These are phyloP conservation scores for Stropharia rugosoannulata DNA, from an alignment of 768 basidiomycete genomes.

Conservation along the genomic window DNA sequence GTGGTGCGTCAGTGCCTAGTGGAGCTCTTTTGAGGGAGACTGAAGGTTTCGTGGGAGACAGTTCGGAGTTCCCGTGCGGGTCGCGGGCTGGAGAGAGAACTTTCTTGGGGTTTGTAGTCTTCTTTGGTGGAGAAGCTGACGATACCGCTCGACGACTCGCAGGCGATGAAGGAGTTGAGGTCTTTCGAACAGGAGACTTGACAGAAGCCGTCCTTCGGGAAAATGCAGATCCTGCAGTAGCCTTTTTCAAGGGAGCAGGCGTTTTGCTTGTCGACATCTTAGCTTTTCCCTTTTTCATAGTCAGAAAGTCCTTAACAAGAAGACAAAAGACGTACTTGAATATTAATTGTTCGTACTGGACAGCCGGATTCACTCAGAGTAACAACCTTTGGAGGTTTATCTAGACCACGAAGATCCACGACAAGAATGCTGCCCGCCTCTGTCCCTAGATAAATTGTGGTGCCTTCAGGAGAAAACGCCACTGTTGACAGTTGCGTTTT, in stretches of 20 bases:
- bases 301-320: not conserved
- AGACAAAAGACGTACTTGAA: slow-evolving; percentile 41
- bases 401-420: slow-evolving; percentile 62
- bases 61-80: slow-evolving; percentile 33
- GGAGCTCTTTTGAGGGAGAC: slow-evolving; percentile 8
- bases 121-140: slow-evolving; percentile 3
- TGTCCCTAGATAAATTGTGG: slow-evolving; percentile 64
- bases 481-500: slow-evolving; percentile 57
- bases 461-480: slow-evolving; percentile 69
- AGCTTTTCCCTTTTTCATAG: slow-evolving; percentile 13
- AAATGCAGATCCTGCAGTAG: slow-evolving; percentile 11
- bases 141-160: slow-evolving; percentile 23
- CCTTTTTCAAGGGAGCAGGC: slow-evolving; percentile 9
- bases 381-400: slow-evolving; percentile 60
- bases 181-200: slow-evolving; percentile 21
- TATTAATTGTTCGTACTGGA: slow-evolving; percentile 50
- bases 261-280: slow-evolving; percentile 14
- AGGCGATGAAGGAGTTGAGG: slow-evolving; percentile 17
- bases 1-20: slow-evolving; percentile 18
- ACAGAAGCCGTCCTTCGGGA: slow-evolving; percentile 11
- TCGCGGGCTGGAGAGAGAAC: slow-evolving; percentile 40
- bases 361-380: slow-evolving; percentile 45
- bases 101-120: slow-evolving; percentile 21
- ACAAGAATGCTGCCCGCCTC: slow-evolving; percentile 61
- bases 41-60: not conserved